These are phyloP conservation scores for Fusarium sp. DNA, from an alignment of 2,329 filamentous ascomycete species.

Conservation along the genomic window DNA sequence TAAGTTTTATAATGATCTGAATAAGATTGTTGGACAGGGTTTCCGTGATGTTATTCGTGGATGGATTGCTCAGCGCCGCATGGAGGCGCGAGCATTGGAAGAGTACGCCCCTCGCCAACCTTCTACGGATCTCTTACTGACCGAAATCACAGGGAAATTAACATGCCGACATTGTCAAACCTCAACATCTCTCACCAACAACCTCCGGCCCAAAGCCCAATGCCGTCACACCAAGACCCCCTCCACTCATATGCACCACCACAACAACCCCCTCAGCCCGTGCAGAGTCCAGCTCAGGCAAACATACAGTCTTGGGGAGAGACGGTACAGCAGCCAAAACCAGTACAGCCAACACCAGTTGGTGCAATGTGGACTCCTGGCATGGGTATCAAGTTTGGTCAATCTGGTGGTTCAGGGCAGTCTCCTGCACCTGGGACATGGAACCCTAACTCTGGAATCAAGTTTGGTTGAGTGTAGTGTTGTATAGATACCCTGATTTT, in stretches of 20 bases:
- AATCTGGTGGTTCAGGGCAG: slow-evolving; percentile 41
- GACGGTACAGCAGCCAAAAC: slow-evolving; percentile 64
- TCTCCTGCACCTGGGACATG: slow-evolving; percentile 56
- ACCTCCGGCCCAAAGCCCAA: slow-evolving; percentile 31
- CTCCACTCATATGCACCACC: slow-evolving; percentile 23
- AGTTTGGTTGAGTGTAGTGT: slow-evolving; percentile 55
- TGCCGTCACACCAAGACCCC: slow-evolving; percentile 20
- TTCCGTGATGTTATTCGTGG: slow-evolving; percentile 82
- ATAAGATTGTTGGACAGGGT: slow-evolving; percentile 79
- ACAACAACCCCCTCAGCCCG: slow-evolving; percentile 31
- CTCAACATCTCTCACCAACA: slow-evolving; percentile 51
- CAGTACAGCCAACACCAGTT: slow-evolving; percentile 53
- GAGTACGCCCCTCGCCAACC: slow-evolving; percentile 60
- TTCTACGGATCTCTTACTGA: not conserved
- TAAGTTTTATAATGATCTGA: slow-evolving; percentile 97
- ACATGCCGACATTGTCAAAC: slow-evolving; percentile 60
- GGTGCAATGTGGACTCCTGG: slow-evolving; percentile 74
- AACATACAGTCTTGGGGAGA: slow-evolving; percentile 69
- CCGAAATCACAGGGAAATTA: slow-evolving; percentile 54
- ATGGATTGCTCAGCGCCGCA: slow-evolving; percentile 82
- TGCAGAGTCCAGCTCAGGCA: slow-evolving; percentile 52
- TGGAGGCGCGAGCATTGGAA: slow-evolving; percentile 83
- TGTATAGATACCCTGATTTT: slow-evolving; percentile 1
- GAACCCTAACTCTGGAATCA: slow-evolving; percentile 67
- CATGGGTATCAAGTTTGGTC: slow-evolving; percentile 81